These are phyloP conservation scores for Ceratobasidium sp. DNA, from an alignment of 1,284 basidiomycete genomes.

Conservation along the genomic window DNA sequence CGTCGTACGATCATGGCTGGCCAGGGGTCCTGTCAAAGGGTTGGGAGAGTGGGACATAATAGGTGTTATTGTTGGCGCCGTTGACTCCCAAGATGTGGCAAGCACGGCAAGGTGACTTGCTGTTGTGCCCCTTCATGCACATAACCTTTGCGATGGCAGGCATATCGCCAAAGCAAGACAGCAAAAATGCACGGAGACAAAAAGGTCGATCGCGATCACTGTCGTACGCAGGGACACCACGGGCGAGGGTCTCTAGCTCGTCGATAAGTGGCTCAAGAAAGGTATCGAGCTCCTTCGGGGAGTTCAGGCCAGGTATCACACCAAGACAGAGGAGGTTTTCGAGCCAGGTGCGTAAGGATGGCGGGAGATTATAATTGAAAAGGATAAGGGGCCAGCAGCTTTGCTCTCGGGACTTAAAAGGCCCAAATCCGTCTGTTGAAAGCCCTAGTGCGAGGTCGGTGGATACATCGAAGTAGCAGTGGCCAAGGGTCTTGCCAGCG, in stretches of 20 bases:
- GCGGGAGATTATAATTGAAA: slow-evolving; percentile 49
- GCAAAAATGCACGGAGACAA: slow-evolving; percentile 41
- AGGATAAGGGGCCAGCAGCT: slow-evolving; percentile 53
- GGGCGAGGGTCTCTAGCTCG: slow-evolving; percentile 41
- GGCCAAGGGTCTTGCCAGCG: slow-evolving; percentile 5
- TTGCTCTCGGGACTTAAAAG: slow-evolving; percentile 50
- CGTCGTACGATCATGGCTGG: neutral
- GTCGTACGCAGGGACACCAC: slow-evolving; percentile 43
- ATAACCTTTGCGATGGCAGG: slow-evolving; percentile 47
- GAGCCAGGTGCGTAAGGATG: slow-evolving; percentile 33
- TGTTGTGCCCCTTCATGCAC: slow-evolving; percentile 47
- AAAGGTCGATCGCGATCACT: slow-evolving; percentile 4
- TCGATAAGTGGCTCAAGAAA: slow-evolving; percentile 47
- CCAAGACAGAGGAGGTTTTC: slow-evolving; percentile 47
- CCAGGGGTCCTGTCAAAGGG: neutral
- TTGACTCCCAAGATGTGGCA: slow-evolving; percentile 44
- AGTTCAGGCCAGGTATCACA: slow-evolving; percentile 48
- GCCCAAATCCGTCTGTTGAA: slow-evolving; percentile 13
- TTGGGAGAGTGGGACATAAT: slow-evolving; percentile 43
- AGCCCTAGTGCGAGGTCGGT: slow-evolving; percentile 49
- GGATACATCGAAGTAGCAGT: slow-evolving; percentile 53
- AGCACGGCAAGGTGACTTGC: slow-evolving; percentile 42
- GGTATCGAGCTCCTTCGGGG: slow-evolving; percentile 45
- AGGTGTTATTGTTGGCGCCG: neutral
- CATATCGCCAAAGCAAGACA: slow-evolving; percentile 47